Evolutionary conservation across 768 basidiomycete genomes (phyloP), one percentile per base, ranked within the genome.

Genomic region (Hericium coralloides): DNA sequence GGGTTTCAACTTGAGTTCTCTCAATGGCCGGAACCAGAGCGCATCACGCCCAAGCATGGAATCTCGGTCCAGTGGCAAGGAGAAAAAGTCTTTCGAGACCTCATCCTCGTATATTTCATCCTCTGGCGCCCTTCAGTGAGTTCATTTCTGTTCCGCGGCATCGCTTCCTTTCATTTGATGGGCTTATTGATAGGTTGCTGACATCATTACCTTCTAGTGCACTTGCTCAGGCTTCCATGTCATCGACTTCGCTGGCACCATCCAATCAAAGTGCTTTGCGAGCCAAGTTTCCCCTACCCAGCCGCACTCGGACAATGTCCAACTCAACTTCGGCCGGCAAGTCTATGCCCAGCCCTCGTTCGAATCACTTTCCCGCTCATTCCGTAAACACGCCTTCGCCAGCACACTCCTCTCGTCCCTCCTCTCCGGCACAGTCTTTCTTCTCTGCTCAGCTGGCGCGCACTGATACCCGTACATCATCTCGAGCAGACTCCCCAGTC

Each of bases 11-110:
- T 73, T 79, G 60, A 67, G 53, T 36, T 14, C 43, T 18, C 26
- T 51, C 23, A 69, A 59, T 60, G 72, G 75, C 15, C 73, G 75
- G 51, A 63, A 72, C 31, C 73, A 69, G 41, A 68, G 68, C 49
- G 65, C 68, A 20, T 69, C 73, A 55, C 76, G 86, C 57, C 84
- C 81, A n/a, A 89, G 87, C 59, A 71, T 69, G 41, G 88, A 90
- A 50, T 90, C 87, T 10, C 75, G 76, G 57, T 84, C 85, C 52
- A 60, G 74, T 52, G 58, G 73, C 45, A 76, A 73, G 47, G 72
- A 74, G 25, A 83, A 83, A 63, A 71, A 74, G 57, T 85, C 85
- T 1, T 78, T 84, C 43, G 85, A 89, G 55, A 78, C 78, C 18
- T 71, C 78, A 22, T 74, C 77, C 50, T 80, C 79, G 8, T 73